A percentile compares a stretch with the other conserved stretches of the same genome.
phyloP scores from a whole-genome alignment of 768 basidiomycete genomes.

The Leccinum uliginosum region DNA sequence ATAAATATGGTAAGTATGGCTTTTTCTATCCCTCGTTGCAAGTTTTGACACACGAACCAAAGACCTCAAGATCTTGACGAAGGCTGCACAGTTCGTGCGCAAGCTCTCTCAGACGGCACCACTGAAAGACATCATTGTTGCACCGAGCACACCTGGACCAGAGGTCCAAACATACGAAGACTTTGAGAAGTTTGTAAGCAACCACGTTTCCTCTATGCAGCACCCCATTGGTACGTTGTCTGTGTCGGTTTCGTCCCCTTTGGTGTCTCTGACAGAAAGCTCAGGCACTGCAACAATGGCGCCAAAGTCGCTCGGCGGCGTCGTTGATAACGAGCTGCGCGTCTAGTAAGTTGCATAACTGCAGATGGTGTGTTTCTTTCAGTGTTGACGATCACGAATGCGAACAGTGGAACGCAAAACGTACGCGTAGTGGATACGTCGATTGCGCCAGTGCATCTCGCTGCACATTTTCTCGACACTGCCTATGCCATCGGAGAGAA shows the following conservation, averaged over 20 bases:
- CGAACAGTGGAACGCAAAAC: slow-evolving; percentile 13
- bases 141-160: slow-evolving; percentile 17
- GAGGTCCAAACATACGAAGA: slow-evolving; percentile 16
- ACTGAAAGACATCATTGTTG: slow-evolving; percentile 14
- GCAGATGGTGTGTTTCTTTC: neutral
- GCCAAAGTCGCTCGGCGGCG: slow-evolving; percentile 14
- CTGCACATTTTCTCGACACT: slow-evolving; percentile 14
- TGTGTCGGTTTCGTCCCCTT: neutral
- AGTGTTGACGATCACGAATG: neutral
- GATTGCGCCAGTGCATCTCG: slow-evolving; percentile 12
- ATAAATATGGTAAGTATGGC: slow-evolving; percentile 5
- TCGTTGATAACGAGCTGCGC: slow-evolving; percentile 15
- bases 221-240: slow-evolving; percentile 14
- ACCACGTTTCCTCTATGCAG: neutral
- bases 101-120: slow-evolving; percentile 14
- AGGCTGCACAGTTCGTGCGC: slow-evolving; percentile 10
- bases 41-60: neutral
- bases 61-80: slow-evolving; percentile 17
- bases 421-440: slow-evolving; percentile 18
- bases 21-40: neutral
- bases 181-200: slow-evolving; percentile 11
- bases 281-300: slow-evolving; percentile 19
- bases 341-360: slow-evolving; percentile 6
- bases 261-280: neutral
- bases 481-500: slow-evolving; percentile 19